phyloP scores from a whole-genome alignment of 371 early-diverging fungal genomes.

The Syncephalastrum contaminatum region DNA sequence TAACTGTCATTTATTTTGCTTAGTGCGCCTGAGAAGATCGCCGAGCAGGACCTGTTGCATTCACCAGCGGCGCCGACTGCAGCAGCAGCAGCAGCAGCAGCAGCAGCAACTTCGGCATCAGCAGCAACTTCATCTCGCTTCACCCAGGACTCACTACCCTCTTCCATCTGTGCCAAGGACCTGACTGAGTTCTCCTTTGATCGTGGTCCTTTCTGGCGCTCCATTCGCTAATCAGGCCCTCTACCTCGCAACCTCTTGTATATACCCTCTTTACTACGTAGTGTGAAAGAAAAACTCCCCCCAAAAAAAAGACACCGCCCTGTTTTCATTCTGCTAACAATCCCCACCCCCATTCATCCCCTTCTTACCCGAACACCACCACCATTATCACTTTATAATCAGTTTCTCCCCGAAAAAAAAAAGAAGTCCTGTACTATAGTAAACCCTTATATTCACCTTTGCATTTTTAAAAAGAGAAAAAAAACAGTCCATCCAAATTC shows the following conservation, averaged over 20 bases:
- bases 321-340: no score
- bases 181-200: conserved; percentile 36
- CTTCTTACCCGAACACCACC: no score
- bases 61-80: conserved; percentile 3
- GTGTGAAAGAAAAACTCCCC: background rate
- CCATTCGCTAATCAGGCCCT: conserved; percentile 18
- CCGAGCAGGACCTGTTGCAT: background rate
- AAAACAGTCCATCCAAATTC: background rate
- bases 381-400: no score
- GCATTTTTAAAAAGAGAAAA: conserved; percentile 6
- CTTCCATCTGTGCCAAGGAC: conserved; percentile 34
- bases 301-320: background rate
- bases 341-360: no score
- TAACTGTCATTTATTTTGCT: conserved; percentile 1
- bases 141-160: conserved; percentile 25
- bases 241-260: background rate
- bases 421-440: no score
- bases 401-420: no score
- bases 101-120: background rate
- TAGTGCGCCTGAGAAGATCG: conserved; percentile 2
- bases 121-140: conserved; percentile 9
- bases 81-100: background rate
- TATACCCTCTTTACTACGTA: background rate
- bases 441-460: background rate
- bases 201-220: conserved; percentile 32